These are phyloP conservation scores for Jasminum sambac DNA, from an alignment of 257 asterid species.

Conservation along the genomic window DNA sequence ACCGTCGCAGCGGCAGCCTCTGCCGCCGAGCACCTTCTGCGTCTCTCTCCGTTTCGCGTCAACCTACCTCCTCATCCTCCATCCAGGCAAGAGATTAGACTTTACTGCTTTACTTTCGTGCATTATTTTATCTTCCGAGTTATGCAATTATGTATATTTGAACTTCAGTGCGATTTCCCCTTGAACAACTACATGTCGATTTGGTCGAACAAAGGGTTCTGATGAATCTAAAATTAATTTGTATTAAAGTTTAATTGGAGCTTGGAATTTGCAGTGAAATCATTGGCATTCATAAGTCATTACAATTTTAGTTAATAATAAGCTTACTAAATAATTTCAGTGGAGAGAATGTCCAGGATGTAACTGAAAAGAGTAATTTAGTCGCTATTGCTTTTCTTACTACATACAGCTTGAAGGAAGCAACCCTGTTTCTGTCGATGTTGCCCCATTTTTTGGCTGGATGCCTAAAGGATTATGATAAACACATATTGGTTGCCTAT, in stretches of 20 bases:
- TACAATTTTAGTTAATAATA: background rate
- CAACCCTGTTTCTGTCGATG: background rate
- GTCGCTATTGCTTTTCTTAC: background rate
- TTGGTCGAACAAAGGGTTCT: background rate
- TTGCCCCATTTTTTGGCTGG: background rate
- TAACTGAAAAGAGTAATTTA: background rate
- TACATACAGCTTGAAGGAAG: background rate
- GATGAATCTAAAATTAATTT: background rate
- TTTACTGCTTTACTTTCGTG: background rate
- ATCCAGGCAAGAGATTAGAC: conserved; percentile 53
- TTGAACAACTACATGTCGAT: background rate
- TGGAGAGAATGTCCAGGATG: background rate
- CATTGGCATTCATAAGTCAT: too few species aligned
- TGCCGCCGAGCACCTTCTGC: conserved; percentile 36
- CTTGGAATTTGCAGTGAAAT: background rate
- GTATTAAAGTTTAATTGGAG: background rate
- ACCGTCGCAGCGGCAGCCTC: conserved; percentile 30
- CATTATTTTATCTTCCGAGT: background rate
- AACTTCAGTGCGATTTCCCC: background rate
- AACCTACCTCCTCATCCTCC: conserved; percentile 53
- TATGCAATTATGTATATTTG: background rate
- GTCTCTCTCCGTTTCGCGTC: conserved; percentile 38
- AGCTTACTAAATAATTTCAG: background rate
- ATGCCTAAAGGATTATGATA: background rate
- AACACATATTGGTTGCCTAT: background rate